Conservation (phyloP, 163 green algal species). For the Chlorella variabilis region DNA sequence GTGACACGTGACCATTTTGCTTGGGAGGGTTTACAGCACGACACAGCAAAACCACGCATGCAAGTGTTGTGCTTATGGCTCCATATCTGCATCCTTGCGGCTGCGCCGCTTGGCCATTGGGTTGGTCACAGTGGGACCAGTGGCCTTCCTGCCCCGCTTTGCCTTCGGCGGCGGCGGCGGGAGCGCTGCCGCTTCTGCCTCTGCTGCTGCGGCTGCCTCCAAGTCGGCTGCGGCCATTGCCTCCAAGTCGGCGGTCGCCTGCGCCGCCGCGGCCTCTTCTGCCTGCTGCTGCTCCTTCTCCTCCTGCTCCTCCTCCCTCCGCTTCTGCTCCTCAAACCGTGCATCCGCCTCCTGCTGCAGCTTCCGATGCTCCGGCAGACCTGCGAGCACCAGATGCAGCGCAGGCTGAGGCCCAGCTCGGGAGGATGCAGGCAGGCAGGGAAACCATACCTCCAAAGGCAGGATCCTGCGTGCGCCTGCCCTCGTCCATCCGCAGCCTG, state of each 20-base stretch:
- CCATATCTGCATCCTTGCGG: neutral
- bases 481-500: neutral
- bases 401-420: neutral
- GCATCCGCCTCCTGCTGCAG: neutral
- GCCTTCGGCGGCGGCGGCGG: neutral
- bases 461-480: no score
- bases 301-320: slow-evolving; percentile 3
- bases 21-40: no score
- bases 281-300: neutral
- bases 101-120: neutral
- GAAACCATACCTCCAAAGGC: no score
- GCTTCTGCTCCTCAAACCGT: slow-evolving; percentile 9
- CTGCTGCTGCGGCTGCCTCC: slow-evolving; percentile 2
- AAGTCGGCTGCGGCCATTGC: neutral
- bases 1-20: no score
- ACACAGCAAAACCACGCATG: no score
- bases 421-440: neutral
- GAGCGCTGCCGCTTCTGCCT: neutral
- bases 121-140: neutral
- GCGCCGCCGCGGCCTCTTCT: neutral
- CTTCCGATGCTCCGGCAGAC: slow-evolving; percentile 3
- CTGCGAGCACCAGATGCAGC: neutral
- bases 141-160: neutral
- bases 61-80: no score
- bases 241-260: neutral